Percentiles rank a stretch among this genome's conserved stretches.
Conservation (phyloP, 2,329 filamentous ascomycete genomes). For the Talaromyces rugulosus region DNA sequence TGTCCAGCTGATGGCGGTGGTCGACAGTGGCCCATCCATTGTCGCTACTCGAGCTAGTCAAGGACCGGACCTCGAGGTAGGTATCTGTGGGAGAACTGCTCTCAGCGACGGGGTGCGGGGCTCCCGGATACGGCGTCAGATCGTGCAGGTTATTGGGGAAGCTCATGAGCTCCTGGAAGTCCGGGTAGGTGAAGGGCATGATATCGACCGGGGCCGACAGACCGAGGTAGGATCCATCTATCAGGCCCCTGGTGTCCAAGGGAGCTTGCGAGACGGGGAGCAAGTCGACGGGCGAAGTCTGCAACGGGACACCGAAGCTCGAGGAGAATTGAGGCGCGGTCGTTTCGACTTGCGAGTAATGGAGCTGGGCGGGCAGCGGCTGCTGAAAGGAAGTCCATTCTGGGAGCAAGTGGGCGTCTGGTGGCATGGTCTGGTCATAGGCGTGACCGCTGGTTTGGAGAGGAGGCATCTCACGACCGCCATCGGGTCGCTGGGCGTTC, state of each 20-base stretch:
- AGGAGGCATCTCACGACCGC: slow-evolving; percentile 38
- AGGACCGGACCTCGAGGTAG: slow-evolving; percentile 79
- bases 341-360: slow-evolving; percentile 49
- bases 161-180: slow-evolving; percentile 46
- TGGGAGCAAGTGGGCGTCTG: slow-evolving; percentile 41
- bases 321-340: slow-evolving; percentile 52
- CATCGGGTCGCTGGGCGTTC: slow-evolving; percentile 30
- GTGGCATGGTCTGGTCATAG: slow-evolving; percentile 40
- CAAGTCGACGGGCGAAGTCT: slow-evolving; percentile 49
- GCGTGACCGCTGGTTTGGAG: slow-evolving; percentile 42
- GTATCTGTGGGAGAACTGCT: slow-evolving; percentile 70
- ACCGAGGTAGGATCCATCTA: slow-evolving; percentile 60
- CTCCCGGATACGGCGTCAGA: slow-evolving; percentile 54
- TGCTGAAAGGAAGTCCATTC: slow-evolving; percentile 43
- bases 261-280: slow-evolving; percentile 55
- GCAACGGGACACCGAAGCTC: slow-evolving; percentile 50
- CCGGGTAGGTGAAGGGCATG: slow-evolving; percentile 14
- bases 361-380: slow-evolving; percentile 33
- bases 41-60: slow-evolving; percentile 74
- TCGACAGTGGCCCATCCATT: slow-evolving; percentile 85
- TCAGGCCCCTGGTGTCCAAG: slow-evolving; percentile 54
- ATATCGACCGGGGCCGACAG: slow-evolving; percentile 57
- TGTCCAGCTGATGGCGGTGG: slow-evolving; percentile 64
- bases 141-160: slow-evolving; percentile 73
- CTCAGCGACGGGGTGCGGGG: slow-evolving; percentile 40